Percentiles rank a stretch among this genome's conserved stretches.
Conservation (phyloP, 2,329 filamentous ascomycete genomes). For the Elsinoe fawcettii region DNA sequence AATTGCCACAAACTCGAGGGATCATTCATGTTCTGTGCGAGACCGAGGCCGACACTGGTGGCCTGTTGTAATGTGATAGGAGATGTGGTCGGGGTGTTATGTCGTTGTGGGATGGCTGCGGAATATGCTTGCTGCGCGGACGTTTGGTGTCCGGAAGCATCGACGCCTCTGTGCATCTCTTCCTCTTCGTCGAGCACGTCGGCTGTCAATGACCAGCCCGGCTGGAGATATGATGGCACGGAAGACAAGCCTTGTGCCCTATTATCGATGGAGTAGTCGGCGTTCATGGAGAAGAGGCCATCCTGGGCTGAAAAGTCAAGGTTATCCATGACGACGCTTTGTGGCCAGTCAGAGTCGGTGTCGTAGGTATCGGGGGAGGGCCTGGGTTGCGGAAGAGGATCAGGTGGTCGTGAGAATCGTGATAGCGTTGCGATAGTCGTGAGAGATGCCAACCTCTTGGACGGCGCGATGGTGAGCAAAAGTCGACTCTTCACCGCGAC, state of each 20-base stretch:
- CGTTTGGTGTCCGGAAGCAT: conserved; percentile 3
- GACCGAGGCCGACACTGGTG: conserved; percentile 28
- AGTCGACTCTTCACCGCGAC: conserved; percentile 15
- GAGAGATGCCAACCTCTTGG: conserved; percentile 9
- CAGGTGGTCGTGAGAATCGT: conserved; percentile 13
- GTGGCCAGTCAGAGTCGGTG: neutral
- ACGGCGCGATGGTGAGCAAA: conserved; percentile 1
- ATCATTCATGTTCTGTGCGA: conserved; percentile 22
- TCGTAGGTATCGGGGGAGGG: neutral
- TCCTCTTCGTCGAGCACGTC: conserved; percentile 17
- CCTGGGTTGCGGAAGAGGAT: conserved; percentile 3
- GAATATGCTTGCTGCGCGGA: conserved; percentile 10
- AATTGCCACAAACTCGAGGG: conserved; percentile 34
- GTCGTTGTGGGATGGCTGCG: conserved; percentile 4
- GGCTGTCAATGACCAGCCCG: conserved; percentile 14
- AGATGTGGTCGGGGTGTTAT: conserved; percentile 23
- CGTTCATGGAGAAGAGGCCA: conserved; percentile 15
- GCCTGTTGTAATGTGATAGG: conserved; percentile 26
- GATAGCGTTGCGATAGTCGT: conserved; percentile 9
- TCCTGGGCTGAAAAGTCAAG: conserved; percentile 26
- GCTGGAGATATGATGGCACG: conserved; percentile 14
- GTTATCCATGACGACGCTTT: conserved; percentile 34
- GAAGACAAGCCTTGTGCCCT: conserved; percentile 7
- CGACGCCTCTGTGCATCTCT: conserved; percentile 6
- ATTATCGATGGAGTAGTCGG: conserved; percentile 14